A percentile compares a stretch with the other conserved stretches of the same genome.
Evolutionary conservation across 139 green algal genomes (phyloP).

Genomic region (Volvox africanus): DNA sequence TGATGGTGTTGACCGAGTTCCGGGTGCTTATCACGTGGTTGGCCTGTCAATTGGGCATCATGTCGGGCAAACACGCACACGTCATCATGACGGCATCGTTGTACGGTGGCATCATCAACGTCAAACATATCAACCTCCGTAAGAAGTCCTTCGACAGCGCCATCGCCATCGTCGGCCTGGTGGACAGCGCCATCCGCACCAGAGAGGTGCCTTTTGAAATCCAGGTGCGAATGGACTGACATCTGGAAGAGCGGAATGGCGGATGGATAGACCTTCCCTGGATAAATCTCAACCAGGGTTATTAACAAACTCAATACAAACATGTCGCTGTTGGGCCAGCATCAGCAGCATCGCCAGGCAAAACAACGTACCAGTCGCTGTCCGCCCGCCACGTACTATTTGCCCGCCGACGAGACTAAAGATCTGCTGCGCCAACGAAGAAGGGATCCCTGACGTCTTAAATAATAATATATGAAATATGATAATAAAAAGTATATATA

Average conservation of each 20-base stretch:
- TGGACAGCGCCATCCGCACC: not conserved
- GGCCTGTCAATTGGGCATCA: constrained; percentile 43
- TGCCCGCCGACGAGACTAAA: too few species aligned
- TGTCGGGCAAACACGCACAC: constrained; percentile 45
- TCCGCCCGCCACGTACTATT: too few species aligned
- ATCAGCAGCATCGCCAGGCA: too few species aligned
- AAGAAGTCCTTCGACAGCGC: constrained; percentile 26
- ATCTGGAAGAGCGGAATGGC: too few species aligned
- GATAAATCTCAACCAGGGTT: too few species aligned
- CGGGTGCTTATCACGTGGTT: constrained; percentile 43
- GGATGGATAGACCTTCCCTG: too few species aligned
- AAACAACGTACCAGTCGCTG: too few species aligned
- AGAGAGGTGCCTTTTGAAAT: constrained; percentile 44
- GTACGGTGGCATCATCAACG: constrained; percentile 47
- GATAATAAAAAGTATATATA: too few species aligned
- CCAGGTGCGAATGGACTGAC: not conserved
- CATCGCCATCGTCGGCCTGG: constrained; percentile 16
- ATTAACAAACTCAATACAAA: too few species aligned
- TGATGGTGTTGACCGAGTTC: constrained; percentile 49
- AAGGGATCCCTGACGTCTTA: too few species aligned
- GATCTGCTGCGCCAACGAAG: too few species aligned
- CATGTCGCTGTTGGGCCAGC: too few species aligned
- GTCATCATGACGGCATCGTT: constrained; percentile 35
- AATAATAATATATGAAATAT: not conserved
- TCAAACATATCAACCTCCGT: constrained; percentile 43